Base-by-base conservation (phyloP, 1,284 basidiomycete genomes). In the Abortiporus biennis region DNA sequence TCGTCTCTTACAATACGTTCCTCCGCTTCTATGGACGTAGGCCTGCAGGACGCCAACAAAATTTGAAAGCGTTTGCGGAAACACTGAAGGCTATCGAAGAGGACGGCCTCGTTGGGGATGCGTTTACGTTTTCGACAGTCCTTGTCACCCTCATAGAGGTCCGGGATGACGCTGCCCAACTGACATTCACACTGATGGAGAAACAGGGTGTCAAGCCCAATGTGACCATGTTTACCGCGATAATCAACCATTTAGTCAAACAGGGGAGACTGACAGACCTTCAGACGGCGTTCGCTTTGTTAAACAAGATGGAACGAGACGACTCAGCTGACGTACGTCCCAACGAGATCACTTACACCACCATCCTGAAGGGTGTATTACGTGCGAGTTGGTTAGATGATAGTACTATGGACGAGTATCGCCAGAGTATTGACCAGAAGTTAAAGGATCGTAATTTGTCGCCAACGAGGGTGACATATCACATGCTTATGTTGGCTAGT, bases 101-200 rank as follows among this genome's bases (percentile, higher is more conserved):
- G 3, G 66, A 63, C 2, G 70, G 69, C 0, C 54, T 92, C 24
- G 52, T 60, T 8, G 86, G 86, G 6, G 88, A 93, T 54, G 76
- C 83, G 3, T 78, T 83, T 60, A 92, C 84, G 0, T 93, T 82
- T 59, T 87, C 89, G 2, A 87, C 80, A 3, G 71, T 93, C 21
- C 76, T 92, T 9, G 76, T 81, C 19, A 83, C 85, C 1, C 58
- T 92, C 43, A 71, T 86, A 24, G 78, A 77, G 49, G 74, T 76
- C 5, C 71, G 78, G 39, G 61, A 73, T 22, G 80, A 91, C 50
- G 80, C 86, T 2, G 72, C 77, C 2, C 67, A 73, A 25, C 65
- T 75, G 29, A 72, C 88, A 16, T 60, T 89, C 30, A 64, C 68
- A 36, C 66, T 85, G 43, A 92, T 93, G 89, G 62, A 69, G 48